Base-by-base conservation (phyloP, 441 rosid species). In the Rhodomyrtus psidioides region DNA sequence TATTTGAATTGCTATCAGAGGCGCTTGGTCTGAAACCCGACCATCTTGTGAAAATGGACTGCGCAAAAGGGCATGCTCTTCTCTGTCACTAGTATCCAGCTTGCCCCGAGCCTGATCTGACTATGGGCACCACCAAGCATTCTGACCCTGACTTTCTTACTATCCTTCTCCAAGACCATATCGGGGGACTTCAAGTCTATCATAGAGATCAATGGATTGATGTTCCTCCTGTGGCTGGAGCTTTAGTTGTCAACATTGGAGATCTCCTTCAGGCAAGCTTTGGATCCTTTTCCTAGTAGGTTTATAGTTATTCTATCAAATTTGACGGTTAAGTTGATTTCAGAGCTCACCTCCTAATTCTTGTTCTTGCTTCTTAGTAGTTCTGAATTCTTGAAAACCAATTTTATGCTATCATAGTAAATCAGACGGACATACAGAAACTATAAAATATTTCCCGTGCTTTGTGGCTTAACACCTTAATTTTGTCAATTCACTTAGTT, bases 61-160 rank as follows among this genome's bases (percentile, higher is more conserved):
- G 88, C 17, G 13, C 12, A 19, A 82, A 88, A 5, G 90, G 89
- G 55, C 87, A 30, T n/a, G 55, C 83, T 9, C 55, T 88, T 21
- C 60, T 88, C 9, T 26, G 89, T 55, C 92, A 91, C 59, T 91
- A 88, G 75, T 89, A 91, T 39, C 92, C 92, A 8, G 88, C 91
- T 51, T 90, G 92, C 26, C 92, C 91, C 1, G 85, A 88, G 84
- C 92, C 92, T 15, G 83, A 90, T 12, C 59, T 89, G 65, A 49
- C 90, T 7, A 70, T 89, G 86, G 91, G 90, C 21, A 54, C 59
- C 24, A 82, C 75, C 17, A 85, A 81, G 70, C 92, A 90, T 44
- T 46, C 90, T 6, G 92, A 90, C 21, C 53, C 58, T 53, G 74
- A 34, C 26, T 88, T 89, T 81, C 86, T 90, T 46, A 90, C 92